phyloP scores from a whole-genome alignment of 345 rosid species.

The Iberis pinnata region DNA sequence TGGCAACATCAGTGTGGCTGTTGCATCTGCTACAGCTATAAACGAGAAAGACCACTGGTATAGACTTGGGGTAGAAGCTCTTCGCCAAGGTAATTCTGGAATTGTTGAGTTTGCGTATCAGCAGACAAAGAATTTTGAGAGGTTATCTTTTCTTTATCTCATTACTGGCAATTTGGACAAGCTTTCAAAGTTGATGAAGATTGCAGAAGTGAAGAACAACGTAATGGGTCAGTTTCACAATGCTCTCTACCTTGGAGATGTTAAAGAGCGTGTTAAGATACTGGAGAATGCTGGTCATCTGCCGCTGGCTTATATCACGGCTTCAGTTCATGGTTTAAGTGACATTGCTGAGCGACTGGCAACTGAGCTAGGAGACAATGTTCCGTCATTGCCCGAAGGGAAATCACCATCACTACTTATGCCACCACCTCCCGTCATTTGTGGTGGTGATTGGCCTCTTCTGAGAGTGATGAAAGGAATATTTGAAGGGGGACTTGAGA shows the following conservation, averaged over 20 bases:
- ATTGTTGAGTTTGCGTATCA: slow-evolving; percentile 95
- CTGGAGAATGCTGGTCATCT: slow-evolving; percentile 82
- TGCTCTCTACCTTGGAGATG: no score
- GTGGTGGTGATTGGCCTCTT: slow-evolving; percentile 97
- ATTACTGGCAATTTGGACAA: no score
- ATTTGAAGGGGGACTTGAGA: slow-evolving; percentile 85
- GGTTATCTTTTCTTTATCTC: slow-evolving; percentile 85
- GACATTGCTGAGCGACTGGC: slow-evolving; percentile 71
- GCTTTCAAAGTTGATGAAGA: slow-evolving; percentile 82
- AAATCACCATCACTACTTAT: slow-evolving; percentile 63
- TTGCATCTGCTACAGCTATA: slow-evolving; percentile 91
- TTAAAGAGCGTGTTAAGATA: slow-evolving; percentile 79
- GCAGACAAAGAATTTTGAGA: slow-evolving; percentile 94
- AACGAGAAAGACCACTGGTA: slow-evolving; percentile 96
- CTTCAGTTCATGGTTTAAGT: slow-evolving; percentile 69
- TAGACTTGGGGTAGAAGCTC: slow-evolving; percentile 91
- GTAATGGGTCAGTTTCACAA: no score
- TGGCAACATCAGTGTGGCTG: no score
- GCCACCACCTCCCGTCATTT: slow-evolving; percentile 67
- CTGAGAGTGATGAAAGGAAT: slow-evolving; percentile 88
- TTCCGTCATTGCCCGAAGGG: slow-evolving; percentile 68
- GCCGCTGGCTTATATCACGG: slow-evolving; percentile 81
- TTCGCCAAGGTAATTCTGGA: slow-evolving; percentile 91
- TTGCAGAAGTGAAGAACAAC: slow-evolving; percentile 88
- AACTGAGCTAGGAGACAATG: slow-evolving; percentile 57